Evolutionary conservation across 495 filamentous ascomycete species (phyloP), one percentile per base, ranked within the genome.

Genomic region (Paragyromitra xinjiangensis): DNA sequence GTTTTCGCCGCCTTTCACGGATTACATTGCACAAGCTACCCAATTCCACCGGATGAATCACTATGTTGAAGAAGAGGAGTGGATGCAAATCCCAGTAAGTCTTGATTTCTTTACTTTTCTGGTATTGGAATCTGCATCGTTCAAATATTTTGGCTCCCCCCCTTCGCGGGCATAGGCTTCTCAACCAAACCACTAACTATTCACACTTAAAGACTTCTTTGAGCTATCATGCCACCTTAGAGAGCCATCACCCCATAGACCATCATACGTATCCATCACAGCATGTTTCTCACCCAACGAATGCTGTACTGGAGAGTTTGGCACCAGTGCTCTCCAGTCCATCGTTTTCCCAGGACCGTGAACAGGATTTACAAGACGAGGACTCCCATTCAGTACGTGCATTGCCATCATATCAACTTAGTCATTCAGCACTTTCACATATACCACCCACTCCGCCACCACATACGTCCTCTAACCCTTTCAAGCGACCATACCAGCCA

Each of bases 401-500:
- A 45, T 42, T 82, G 11, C 53, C 75, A 1, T 75, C 80, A 19
- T 82, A 81, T 19, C 79, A 78, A 19, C 66, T 82, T 26, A 73
- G 61, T 39, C 74, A 77, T 51, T 72, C 69, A 26, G 34, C 69
- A 44, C 74, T 73, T 19, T 77, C 74, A 1, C 74, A 77, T 59
- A 73, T 77, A 39, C 73, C 73, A 64, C 76, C 77, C 29, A 78
- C 69, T 26, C 79, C 80, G 24, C 80, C 74, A 69, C 69, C 80
- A 9, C 80, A 64, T 71, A 79, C 73, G 12, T 53, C 78, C 56
- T 80, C 80, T 56, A 78, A 71, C 19, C 73, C 80, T 26, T 82
- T 82, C 70, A 82, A 82, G 59, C 73, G 81, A 5, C 77, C 81
- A 0, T 82, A 79, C 59, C 81, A 82, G 14, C 73, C 81, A 22